Base-by-base conservation (phyloP, 257 asterid species). In the Solanum neorickii region DNA sequence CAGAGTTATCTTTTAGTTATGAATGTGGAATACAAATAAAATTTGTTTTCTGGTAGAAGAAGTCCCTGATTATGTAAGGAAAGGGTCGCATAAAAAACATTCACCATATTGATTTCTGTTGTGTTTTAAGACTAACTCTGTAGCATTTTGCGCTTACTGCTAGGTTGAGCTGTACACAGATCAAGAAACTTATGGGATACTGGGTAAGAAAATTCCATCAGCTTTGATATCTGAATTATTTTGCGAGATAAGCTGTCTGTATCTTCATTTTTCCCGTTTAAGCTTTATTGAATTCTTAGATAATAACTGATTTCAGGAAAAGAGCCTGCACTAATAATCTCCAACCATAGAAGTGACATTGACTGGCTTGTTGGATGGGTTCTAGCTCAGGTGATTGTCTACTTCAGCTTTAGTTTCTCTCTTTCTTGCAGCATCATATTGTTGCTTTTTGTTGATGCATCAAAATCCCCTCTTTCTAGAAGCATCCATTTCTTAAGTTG, bases 301-400 rank as follows among this genome's bases (percentile, higher is more conserved):
- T 47, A 47, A 49, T 10, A 47, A 80, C 46, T 20, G 69, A 86
- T 86, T 87, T 90, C 91, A 96, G 98, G 98, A 76, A 94, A 94
- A 91, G 98, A 96, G 88, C 93, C 88, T 47, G 97, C 97, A 83
- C 96, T 95, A 86, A 89, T 95, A 89, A 92, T 95, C 84, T 94
- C 91, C 87, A 95, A 94, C 89, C 97, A 95, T 89, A 91, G 89
- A 89, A 93, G 98, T 87, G 98, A 95, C 83, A 93, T 95, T 74
- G 98, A 95, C 90, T 95, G 98, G 97, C 95, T 95, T 87, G 94
- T 95, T 15, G 97, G 98, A 85, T 95, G 95, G 97, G 94, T 95
- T 86, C 75, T 95, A 82, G 97, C 98, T 89, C 94, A 95, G 98
- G 98, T 95, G 87, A 41, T 78, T 89, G 75, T 88, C 83, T 39